Conservation (phyloP, 192 early-diverging fungal species). For the Chytriomyces sp. region DNA sequence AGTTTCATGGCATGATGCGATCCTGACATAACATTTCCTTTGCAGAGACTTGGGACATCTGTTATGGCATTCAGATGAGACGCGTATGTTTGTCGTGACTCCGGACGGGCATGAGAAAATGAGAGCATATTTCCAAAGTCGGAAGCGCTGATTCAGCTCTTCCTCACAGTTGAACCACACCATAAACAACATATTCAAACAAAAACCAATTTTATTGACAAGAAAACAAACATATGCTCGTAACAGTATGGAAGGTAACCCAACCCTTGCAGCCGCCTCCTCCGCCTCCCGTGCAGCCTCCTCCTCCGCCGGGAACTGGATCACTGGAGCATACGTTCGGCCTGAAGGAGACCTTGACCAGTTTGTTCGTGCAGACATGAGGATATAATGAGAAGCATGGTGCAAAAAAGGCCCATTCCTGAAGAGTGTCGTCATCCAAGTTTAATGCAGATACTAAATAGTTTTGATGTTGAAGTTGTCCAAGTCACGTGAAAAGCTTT, state of each 20-base stretch:
- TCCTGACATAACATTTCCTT: neutral
- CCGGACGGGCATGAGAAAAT: conserved; percentile 73
- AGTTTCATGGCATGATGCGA: neutral
- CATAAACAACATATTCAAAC: too few relatives aligned
- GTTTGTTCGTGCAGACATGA: conserved; percentile 40
- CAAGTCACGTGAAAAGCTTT: conserved; percentile 6
- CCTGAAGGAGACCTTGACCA: conserved; percentile 56
- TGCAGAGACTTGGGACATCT: conserved; percentile 68
- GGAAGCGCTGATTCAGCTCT: conserved; percentile 8
- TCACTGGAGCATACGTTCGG: too few relatives aligned
- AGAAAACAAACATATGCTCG: too few relatives aligned
- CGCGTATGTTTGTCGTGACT: conserved; percentile 72
- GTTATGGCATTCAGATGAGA: conserved; percentile 74
- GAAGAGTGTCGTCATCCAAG: neutral
- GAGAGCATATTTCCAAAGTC: conserved; percentile 34
- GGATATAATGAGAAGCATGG: conserved; percentile 75
- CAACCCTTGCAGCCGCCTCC: too few relatives aligned
- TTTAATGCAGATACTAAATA: conserved; percentile 12
- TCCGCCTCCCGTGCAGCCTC: too few relatives aligned
- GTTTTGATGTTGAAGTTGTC: neutral
- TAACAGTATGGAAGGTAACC: too few relatives aligned
- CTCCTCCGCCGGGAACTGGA: too few relatives aligned
- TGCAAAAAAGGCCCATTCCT: conserved; percentile 2
- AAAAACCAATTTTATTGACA: too few relatives aligned
- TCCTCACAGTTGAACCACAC: too few relatives aligned